A percentile compares a stretch with the other conserved stretches of the same genome.
Conservation (phyloP, 176 grass and related monocot genomes). For the Neostapfia colusana region DNA sequence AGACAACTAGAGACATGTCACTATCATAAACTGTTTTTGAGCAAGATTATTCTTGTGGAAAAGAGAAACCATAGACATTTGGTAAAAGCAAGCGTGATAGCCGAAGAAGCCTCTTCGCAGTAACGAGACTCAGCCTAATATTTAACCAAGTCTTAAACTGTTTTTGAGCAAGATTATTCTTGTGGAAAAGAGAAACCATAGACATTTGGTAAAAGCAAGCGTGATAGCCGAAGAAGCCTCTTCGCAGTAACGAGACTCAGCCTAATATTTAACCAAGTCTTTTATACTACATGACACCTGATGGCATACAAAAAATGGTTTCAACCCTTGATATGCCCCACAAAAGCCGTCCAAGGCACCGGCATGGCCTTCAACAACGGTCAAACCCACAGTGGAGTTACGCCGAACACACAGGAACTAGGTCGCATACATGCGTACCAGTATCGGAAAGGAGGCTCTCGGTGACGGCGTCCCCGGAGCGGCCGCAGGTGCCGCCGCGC, state of each 20-base stretch:
- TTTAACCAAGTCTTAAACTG: too few species aligned
- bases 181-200: background rate
- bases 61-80: background rate
- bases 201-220: background rate
- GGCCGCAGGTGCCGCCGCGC: background rate
- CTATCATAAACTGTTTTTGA: background rate
- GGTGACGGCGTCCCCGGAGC: background rate
- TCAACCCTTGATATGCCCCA: too few species aligned
- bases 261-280: background rate
- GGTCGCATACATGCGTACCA: slow-evolving; percentile 7
- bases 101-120: background rate
- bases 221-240: background rate
- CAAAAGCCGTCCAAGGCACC: background rate
- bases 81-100: background rate
- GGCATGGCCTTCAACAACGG: background rate
- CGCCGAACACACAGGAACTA: background rate
- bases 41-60: background rate
- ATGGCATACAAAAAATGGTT: too few species aligned
- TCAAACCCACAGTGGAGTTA: background rate
- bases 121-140: background rate
- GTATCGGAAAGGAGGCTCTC: slow-evolving; percentile 36
- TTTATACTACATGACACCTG: too few species aligned
- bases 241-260: background rate
- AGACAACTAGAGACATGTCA: background rate
- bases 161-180: background rate